Conservation (phyloP, 805 yeast genomes). For the Metschnikowia drakensbergensis region DNA sequence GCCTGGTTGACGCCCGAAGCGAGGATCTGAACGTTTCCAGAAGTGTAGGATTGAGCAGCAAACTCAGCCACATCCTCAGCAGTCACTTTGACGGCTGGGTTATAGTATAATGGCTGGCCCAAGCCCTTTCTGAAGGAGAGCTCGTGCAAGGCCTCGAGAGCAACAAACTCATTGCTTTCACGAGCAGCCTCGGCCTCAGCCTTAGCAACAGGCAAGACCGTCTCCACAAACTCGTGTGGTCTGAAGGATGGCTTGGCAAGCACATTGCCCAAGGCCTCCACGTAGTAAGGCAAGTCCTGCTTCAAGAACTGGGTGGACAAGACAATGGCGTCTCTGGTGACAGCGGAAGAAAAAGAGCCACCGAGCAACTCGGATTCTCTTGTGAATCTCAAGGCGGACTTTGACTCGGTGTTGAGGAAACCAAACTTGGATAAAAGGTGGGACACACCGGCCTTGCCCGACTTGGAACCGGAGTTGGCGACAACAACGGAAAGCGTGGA, state of each 20-base stretch:
- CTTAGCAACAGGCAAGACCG: conserved; percentile 73
- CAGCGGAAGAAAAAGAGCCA: conserved; percentile 64
- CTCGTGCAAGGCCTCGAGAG: conserved; percentile 75
- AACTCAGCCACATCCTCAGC: conserved; percentile 64
- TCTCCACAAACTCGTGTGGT: conserved; percentile 79
- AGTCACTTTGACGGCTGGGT: conserved; percentile 52
- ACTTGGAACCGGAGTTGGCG: conserved; percentile 78
- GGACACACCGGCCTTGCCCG: conserved; percentile 71
- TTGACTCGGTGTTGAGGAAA: conserved; percentile 74
- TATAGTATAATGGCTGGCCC: conserved; percentile 77
- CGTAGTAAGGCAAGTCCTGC: conserved; percentile 88
- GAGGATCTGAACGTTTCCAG: conserved; percentile 64
- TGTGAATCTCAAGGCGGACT: conserved; percentile 87
- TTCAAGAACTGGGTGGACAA: conserved; percentile 79
- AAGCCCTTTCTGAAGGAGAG: conserved; percentile 82
- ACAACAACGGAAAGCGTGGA: conserved; percentile 77
- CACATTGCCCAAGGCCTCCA: conserved; percentile 76
- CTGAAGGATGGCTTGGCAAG: conserved; percentile 68
- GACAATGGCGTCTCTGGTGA: conserved; percentile 81
- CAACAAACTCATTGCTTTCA: conserved; percentile 51
- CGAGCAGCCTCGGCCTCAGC: conserved; percentile 56
- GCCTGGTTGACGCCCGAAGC: conserved; percentile 71
- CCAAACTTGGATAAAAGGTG: conserved; percentile 82
- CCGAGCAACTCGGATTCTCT: conserved; percentile 95
- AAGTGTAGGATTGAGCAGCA: conserved; percentile 65